Conservation (phyloP, 1,284 basidiomycete species). For the Sanghuangporus baumii region DNA sequence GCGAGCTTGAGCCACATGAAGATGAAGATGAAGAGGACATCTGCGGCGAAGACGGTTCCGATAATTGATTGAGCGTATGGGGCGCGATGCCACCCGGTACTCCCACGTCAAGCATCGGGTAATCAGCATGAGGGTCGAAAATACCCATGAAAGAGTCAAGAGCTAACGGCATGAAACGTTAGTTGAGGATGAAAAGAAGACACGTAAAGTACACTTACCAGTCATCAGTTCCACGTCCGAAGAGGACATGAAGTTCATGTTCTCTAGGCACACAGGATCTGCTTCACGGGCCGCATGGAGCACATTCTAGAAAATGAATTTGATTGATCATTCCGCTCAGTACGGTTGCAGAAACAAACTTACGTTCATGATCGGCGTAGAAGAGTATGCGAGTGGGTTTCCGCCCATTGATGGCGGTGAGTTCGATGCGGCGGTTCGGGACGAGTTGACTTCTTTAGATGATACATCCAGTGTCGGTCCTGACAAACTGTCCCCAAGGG, state of each 20-base stretch:
- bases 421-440: background rate
- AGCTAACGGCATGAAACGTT: constrained; percentile 1
- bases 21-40: constrained; percentile 14
- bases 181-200: background rate
- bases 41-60: constrained; percentile 14
- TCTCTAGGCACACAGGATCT: background rate
- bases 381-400: constrained; percentile 4
- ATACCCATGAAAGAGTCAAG: constrained; percentile 12
- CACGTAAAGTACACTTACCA: constrained; percentile 4
- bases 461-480: background rate
- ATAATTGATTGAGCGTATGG: constrained; percentile 1
- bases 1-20: constrained; percentile 10
- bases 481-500: background rate
- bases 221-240: constrained; percentile 11
- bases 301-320: background rate
- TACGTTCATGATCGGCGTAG: constrained; percentile 13
- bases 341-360: background rate
- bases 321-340: background rate
- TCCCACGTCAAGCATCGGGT: constrained; percentile 8
- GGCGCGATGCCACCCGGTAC: background rate
- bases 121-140: constrained; percentile 7
- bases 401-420: background rate
- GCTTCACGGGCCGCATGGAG: background rate
- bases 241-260: constrained; percentile 3
- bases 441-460: background rate